Percentiles rank a stretch among this genome's conserved stretches.
These are phyloP conservation scores for Wickerhamiella australiensis DNA, from an alignment of 805 yeast genomes.

Conservation along the genomic window DNA sequence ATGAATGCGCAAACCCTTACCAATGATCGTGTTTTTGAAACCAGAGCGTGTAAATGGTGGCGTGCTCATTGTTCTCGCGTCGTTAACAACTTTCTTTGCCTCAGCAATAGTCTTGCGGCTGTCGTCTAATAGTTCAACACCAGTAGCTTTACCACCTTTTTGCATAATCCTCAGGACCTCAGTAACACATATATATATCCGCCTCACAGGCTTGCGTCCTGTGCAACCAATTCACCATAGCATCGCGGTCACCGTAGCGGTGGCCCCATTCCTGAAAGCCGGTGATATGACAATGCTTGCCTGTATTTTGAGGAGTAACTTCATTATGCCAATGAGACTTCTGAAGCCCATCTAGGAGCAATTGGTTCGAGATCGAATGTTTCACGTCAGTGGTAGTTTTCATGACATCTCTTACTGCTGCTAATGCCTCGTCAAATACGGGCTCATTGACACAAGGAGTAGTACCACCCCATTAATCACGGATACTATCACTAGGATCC, in stretches of 20 bases:
- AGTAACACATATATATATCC: conserved; percentile 37
- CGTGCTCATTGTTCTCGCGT: conserved; percentile 40
- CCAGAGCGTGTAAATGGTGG: conserved; percentile 39
- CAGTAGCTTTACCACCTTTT: conserved; percentile 34
- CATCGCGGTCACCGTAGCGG: conserved; percentile 40
- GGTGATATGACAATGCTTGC: conserved; percentile 34
- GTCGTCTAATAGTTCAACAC: conserved; percentile 32
- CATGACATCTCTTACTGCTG: conserved; percentile 38
- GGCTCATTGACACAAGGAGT: conserved; percentile 37
- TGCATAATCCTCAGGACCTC: conserved; percentile 33
- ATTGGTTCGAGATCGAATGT: conserved; percentile 37
- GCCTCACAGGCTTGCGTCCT: conserved; percentile 38
- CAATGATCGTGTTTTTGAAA: conserved; percentile 40
- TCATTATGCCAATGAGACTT: conserved; percentile 36
- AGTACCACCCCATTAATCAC: conserved; percentile 39
- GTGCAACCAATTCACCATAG: conserved; percentile 38
- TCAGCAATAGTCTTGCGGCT: conserved; percentile 24
- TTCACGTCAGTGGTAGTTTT: conserved; percentile 32
- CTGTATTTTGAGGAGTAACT: conserved; percentile 36
- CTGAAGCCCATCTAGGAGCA: conserved; percentile 33
- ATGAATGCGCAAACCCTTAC: conserved; percentile 40
- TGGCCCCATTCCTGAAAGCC: conserved; percentile 41
- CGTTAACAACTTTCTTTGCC: conserved; percentile 35
- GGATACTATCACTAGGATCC: conserved; percentile 38
- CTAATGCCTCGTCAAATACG: conserved; percentile 35